A percentile compares a stretch with the other conserved stretches of the same genome.
Evolutionary conservation across 495 filamentous ascomycete genomes (phyloP).

Genomic region (Talaromyces borbonicus): DNA sequence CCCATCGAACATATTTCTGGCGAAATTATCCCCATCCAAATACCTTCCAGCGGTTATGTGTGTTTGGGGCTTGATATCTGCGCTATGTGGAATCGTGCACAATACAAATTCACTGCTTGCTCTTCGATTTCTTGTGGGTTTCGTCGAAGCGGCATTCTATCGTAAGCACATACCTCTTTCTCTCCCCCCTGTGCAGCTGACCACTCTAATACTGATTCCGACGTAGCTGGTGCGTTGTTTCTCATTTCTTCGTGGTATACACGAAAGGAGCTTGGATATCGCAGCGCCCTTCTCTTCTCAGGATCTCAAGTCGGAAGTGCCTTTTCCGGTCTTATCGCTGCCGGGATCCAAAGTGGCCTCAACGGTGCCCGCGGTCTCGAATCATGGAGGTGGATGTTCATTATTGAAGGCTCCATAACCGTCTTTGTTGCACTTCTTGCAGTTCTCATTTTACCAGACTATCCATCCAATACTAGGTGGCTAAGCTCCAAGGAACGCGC

Average conservation of each 20-base stretch:
- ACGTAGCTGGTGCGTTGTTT: slow-evolving; percentile 90
- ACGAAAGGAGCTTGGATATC: slow-evolving; percentile 72
- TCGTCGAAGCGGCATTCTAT: slow-evolving; percentile 74
- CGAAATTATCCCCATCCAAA: slow-evolving; percentile 72
- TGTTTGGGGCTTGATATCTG: background rate
- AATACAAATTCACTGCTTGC: slow-evolving; percentile 34
- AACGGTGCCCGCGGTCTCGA: slow-evolving; percentile 66
- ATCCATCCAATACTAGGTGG: slow-evolving; percentile 69
- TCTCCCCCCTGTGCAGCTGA: slow-evolving; percentile 15
- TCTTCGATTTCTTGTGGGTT: slow-evolving; percentile 70
- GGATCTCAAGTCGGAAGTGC: slow-evolving; percentile 83
- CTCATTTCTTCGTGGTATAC: slow-evolving; percentile 91
- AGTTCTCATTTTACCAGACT: slow-evolving; percentile 63
- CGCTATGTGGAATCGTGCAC: background rate
- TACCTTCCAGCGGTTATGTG: slow-evolving; percentile 49
- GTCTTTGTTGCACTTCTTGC: slow-evolving; percentile 41
- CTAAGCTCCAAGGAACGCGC: slow-evolving; percentile 58
- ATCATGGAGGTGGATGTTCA: slow-evolving; percentile 94
- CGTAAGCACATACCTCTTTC: background rate
- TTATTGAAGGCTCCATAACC: slow-evolving; percentile 63
- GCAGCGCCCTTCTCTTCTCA: slow-evolving; percentile 84
- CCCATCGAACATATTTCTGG: slow-evolving; percentile 84
- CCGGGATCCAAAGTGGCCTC: slow-evolving; percentile 82
- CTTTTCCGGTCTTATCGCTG: slow-evolving; percentile 81
- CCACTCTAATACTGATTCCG: slow-evolving; percentile 48